Evolutionary conservation across 129 eudicot genomes (phyloP).

Genomic region (Centrapalus pauciflorus): DNA sequence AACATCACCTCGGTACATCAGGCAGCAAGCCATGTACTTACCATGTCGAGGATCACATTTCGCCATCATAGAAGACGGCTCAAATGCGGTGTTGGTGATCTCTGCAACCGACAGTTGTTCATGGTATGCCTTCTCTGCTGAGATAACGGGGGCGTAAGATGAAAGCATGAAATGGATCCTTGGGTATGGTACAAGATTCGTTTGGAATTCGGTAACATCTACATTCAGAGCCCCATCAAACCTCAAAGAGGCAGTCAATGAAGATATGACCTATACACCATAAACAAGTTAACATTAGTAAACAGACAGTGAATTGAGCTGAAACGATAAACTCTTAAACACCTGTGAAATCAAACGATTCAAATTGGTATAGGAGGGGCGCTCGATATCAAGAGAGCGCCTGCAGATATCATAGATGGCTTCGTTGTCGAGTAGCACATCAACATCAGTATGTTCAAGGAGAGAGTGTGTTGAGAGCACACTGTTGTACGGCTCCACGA

Average conservation of each 20-base stretch:
- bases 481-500: constrained; percentile 55
- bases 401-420: constrained; percentile 48
- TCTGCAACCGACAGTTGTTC: constrained; percentile 48
- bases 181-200: constrained; percentile 46
- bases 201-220: constrained; percentile 46
- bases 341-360: constrained; percentile 52
- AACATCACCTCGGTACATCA: constrained; percentile 46
- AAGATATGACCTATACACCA: constrained; percentile 37
- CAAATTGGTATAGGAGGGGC: constrained; percentile 46
- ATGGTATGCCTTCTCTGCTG: constrained; percentile 46
- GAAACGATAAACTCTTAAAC: no score
- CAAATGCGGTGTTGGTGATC: constrained; percentile 47
- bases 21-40: no score
- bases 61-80: constrained; percentile 57
- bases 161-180: constrained; percentile 55
- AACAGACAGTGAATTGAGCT: no score
- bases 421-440: constrained; percentile 36
- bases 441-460: constrained; percentile 50
- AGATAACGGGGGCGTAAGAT: constrained; percentile 39
- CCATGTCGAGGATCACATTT: constrained; percentile 45
- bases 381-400: constrained; percentile 50
- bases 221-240: constrained; percentile 51
- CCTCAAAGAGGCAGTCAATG: constrained; percentile 40
- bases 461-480: constrained; percentile 54
- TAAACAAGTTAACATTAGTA: neutral